Evolutionary conservation across 164 flowering plant genomes (phyloP), one percentile per base, ranked within the genome.

Genomic region (Tinospora cordifolia): DNA sequence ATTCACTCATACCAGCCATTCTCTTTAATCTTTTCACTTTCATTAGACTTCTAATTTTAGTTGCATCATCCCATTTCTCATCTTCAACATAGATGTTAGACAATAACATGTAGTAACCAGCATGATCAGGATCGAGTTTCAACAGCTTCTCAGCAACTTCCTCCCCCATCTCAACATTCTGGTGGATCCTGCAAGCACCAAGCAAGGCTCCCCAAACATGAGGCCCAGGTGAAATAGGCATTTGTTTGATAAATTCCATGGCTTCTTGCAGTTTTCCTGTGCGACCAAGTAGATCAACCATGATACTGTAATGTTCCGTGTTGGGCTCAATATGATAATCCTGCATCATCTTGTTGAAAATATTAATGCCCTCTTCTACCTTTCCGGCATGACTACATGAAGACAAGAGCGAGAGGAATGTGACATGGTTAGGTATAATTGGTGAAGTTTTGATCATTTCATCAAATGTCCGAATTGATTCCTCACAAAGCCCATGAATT

Each of bases 271-370:
- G 60, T 62, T 82, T 67, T 26, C 88, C 89, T 12, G 36, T 77
- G 36, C 90, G 85, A 22, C 89, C 84, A 21, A 87, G 80, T 36
- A 87, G 84, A 77, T 87, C 91, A 68, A 86, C 88, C 72, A 83
- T 62, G 63, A 83, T 75, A 24, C 77, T 80, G 62, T 81, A 81
- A 74, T 86, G 90, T 62, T 86, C 86, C n/a, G 77, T 65, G 59
- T 64, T 70, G 1, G 86, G 90, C 60, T 51, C 65, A 30, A 85
- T 49, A 15, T 65, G 46, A 65, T 76, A 75, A 3, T 74, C 73
- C 39, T 74, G 65, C 14, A 75, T 73, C 92, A 86, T 88, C 38
- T 58, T 71, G 47, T 84, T 34, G 63, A 86, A 84, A 30, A 82
- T 68, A 49, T 76, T 40, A 38, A 79, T 75, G 22, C 88, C 92